phyloP scores from a whole-genome alignment of 768 basidiomycete species.

The Lentinula sp. region DNA sequence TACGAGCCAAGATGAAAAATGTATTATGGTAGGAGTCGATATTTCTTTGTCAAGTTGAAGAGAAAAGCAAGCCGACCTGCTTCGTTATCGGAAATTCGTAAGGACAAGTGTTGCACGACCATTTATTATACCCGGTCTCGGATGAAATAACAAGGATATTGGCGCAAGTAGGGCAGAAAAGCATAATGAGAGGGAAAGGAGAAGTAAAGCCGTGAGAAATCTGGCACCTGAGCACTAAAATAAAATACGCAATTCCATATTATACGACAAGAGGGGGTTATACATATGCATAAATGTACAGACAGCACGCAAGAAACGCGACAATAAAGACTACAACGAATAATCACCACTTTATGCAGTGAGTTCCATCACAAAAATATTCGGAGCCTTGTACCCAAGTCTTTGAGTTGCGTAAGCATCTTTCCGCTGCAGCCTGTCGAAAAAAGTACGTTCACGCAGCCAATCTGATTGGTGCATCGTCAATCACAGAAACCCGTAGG shows the following conservation, averaged over 20 bases:
- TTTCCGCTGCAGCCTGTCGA: constrained; percentile 57
- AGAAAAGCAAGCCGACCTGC: constrained; percentile 41
- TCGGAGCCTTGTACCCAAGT: constrained; percentile 73
- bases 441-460: constrained; percentile 68
- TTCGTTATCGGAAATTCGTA: constrained; percentile 93
- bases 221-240: no score
- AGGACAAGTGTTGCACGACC: constrained; percentile 90
- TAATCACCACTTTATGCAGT: neutral
- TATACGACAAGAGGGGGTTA: no score
- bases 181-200: constrained; percentile 38
- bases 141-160: constrained; percentile 78
- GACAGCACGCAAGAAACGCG: neutral
- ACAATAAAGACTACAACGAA: neutral
- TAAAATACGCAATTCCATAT: no score
- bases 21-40: neutral
- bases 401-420: constrained; percentile 53
- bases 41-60: neutral
- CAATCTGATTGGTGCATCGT: constrained; percentile 45
- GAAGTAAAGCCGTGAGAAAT: neutral
- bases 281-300: neutral
- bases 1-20: neutral
- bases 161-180: constrained; percentile 93
- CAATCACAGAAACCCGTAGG: neutral
- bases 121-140: constrained; percentile 82
- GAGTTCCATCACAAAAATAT: constrained; percentile 66